Evolutionary conservation across 441 rosid species (phyloP), one percentile per base, ranked within the genome.

Genomic region (Eutrema salsugineum): DNA sequence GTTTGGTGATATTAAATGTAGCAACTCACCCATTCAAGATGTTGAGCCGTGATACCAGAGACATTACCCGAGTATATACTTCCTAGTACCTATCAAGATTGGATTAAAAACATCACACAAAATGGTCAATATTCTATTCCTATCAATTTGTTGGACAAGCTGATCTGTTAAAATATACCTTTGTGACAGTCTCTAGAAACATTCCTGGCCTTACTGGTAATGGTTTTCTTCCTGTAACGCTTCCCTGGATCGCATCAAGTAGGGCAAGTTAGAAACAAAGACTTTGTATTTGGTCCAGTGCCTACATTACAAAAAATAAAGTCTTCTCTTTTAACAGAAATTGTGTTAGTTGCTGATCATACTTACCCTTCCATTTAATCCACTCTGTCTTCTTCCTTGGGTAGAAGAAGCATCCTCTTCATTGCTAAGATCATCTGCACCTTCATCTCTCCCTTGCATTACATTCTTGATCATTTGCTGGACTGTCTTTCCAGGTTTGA

Each of bases 171-270:
- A 71, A 58, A 51, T 24, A 20, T 80, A 95, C 99, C 97, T 93
- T 95, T 51, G 97, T 81, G 63, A 95, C 95, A 32, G 98, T 92
- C 79, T 95, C 96, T 54, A 95, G 87, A 84, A 93, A 92, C 92
- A 95, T 95, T 78, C 98, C 97, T 27, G 96, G 95, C 40, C 96
- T 92, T 59, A 93, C 98, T 53, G 97, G 99, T 70, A 83, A 86
- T 15, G 98, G 93, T 79, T 87, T 91, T 70, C 82, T 78, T 74
- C 92, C 95, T 8, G 92, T 84, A 66, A 89, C 76, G 56, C 92
- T 95, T 68, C 71, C 87, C 99, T 95, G 86, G 60, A 83, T 57
- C 66, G 55, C 48, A 61, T 39, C 33, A 81, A 77, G 51, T 68
- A 73, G 32, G 63, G 66, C 43, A 77, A 76, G 28, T 58, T 20